Base-by-base conservation (phyloP, 225 moss, liverwort and hornwort genomes). In the Asterella californica region DNA sequence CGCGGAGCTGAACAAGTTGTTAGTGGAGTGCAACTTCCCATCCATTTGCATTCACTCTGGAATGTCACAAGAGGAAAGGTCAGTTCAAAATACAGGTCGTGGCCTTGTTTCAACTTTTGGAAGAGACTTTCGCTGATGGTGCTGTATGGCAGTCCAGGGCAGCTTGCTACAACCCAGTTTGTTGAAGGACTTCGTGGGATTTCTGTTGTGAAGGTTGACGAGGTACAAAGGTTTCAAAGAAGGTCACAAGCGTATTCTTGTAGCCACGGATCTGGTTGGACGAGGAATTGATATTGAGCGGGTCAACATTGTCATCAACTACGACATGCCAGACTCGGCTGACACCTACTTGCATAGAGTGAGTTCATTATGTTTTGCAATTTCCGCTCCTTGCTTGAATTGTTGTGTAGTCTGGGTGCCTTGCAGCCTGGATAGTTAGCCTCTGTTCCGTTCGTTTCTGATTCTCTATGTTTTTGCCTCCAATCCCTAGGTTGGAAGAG, bases 21-120 rank as follows among this genome's bases (percentile, higher is more conserved):
- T 96, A 65, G 96, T 96, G 83, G 96, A 96, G 78, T 96, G 96
- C 91, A 96, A 96, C 86, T 96, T 96, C 33, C 96, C 96, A 22
- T 96, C 94, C 0, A 96, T 96, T 47, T 96, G 96, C 67, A 96
- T 96, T 57, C 96, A 96, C 80, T 96, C 96, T 11, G 94, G 96
- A 76, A 96, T 96, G 96, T 94, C 94, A 0, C 96, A 96, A 86
- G 96, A 96, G 71, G 94, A 94, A 75, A 90, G 94, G 96, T 96
- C 10, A 66, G 78, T 48, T 34, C 2, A 32, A 45, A 21, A 45
- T 12, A 54, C 70, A 75, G 21, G 10, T 24, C 29, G 17, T 3
- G 73, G 0, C 29, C 55, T 22, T 32, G 15, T 67, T 24, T 53
- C 49, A 34, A 11, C 30, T n/a, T 17, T 9, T 14, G 17, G 52